A percentile compares a stretch with the other conserved stretches of the same genome.
Conservation (phyloP, 179 eudicot genomes). For the Silene coronaria region DNA sequence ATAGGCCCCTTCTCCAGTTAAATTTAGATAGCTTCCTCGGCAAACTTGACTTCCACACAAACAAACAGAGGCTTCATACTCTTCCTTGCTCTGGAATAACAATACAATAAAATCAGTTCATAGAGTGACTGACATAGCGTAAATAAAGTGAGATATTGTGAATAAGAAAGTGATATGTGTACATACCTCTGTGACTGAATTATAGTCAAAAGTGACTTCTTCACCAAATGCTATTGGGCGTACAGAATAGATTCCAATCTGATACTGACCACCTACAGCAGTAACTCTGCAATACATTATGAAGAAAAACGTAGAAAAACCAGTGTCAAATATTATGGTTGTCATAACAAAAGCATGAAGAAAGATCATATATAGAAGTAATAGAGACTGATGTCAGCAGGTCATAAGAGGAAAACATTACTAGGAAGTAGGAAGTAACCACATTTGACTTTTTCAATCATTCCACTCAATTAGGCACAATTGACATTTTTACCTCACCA, state of each 20-base stretch:
- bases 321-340: slow-evolving; percentile 13
- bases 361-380: neutral
- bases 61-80: slow-evolving; percentile 93
- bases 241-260: slow-evolving; percentile 84
- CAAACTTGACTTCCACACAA: slow-evolving; percentile 97
- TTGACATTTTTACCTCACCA: neutral
- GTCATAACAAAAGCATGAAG: neutral
- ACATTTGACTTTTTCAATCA: neutral
- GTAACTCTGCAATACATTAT: slow-evolving; percentile 61
- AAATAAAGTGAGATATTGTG: slow-evolving; percentile 7
- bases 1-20: slow-evolving; percentile 91
- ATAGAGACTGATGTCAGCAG: neutral
- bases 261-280: slow-evolving; percentile 93
- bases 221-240: slow-evolving; percentile 88
- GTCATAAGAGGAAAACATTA: neutral
- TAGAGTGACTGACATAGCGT: neutral
- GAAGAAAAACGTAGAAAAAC: slow-evolving; percentile 17
- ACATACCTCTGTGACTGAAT: slow-evolving; percentile 92
- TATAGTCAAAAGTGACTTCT: slow-evolving; percentile 90
- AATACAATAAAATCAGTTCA: slow-evolving; percentile 10
- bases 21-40: slow-evolving; percentile 94
- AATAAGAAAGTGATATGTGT: slow-evolving; percentile 3
- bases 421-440: slow-evolving; percentile 4
- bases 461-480: neutral
- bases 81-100: slow-evolving; percentile 79